Base-by-base conservation (phyloP, 78 protist species). In the Polysphondylium violaceum region DNA sequence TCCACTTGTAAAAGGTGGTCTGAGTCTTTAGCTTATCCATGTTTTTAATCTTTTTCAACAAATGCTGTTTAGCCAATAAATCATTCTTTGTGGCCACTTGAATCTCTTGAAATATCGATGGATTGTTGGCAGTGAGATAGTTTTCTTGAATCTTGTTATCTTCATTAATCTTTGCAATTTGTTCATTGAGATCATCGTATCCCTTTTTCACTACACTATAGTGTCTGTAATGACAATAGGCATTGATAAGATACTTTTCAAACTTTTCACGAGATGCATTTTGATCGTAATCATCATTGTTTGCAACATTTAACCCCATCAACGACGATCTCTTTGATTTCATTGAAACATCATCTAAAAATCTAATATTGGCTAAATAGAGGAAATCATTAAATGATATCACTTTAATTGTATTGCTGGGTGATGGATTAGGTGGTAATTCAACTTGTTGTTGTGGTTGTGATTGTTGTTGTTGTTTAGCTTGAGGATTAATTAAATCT, bases 1-100 rank as follows among this genome's bases (percentile, higher is more conserved):
- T 40, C 91, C 91, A 83, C 33, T 69, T 36, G 23, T 29, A 59
- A 23, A 69, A 69, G 1, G 43, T 35, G 44, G 38, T 9, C 33
- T 83, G 69, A 16, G 79, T 64, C 8, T 21, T 27, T 17, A 68
- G 71, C 40, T 83, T 67, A 5, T 71, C 9, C 8, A 33, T 23
- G 76, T 61, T 68, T 60, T 83, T 83, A n/a, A 83, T 83, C 64
- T 83, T 83, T 47, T 83, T 83, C 3, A 83, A 25, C 3, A 83
- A 16, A 17, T 73, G 53, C 59, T 83, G 91, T 58, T 83, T 83
- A 43, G 61, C 35, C 9, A 68, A n/a, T 11, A 71, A 44, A 23
- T 69, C 91, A 23, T 75, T 69, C 35, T 83, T 74, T 36, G 78
- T 83, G 12, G 65, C 31, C n/a, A 74, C 38, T 59, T 69, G 79